Conservation (phyloP, 2,329 filamentous ascomycete species). For the Cylindrodendrum hubeiense region DNA sequence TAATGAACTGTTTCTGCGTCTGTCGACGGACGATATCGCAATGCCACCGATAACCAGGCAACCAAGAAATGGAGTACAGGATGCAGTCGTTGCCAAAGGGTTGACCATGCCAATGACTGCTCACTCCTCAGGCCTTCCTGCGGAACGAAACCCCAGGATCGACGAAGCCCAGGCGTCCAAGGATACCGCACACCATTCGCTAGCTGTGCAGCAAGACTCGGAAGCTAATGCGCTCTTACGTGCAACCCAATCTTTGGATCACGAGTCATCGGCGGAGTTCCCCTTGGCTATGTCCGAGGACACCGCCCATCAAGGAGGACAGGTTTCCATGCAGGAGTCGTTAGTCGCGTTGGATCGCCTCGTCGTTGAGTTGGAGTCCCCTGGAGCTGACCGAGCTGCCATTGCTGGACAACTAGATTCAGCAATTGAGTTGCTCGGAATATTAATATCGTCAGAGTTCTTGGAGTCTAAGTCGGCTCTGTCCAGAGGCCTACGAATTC, state of each 20-base stretch:
- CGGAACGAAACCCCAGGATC: not conserved
- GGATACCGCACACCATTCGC: not conserved
- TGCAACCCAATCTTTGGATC: not conserved
- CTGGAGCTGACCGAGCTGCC: not conserved
- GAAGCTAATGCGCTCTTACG: not conserved
- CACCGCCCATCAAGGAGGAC: not conserved
- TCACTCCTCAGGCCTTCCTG: not conserved
- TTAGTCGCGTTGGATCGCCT: slow-evolving; percentile 25
- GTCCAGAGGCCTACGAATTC: slow-evolving; percentile 40
- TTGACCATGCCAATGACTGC: not conserved
- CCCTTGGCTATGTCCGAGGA: not conserved
- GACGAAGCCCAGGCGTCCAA: not conserved
- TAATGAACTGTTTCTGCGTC: slow-evolving; percentile 29
- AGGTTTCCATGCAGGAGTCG: not conserved
- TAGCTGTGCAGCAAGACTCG: not conserved
- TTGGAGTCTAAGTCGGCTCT: slow-evolving; percentile 26
- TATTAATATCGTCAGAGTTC: slow-evolving; percentile 27
- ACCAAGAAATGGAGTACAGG: not conserved
- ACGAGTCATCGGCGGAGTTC: not conserved
- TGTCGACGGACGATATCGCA: slow-evolving; percentile 31
- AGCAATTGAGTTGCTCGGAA: slow-evolving; percentile 34
- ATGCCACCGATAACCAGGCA: slow-evolving; percentile 7
- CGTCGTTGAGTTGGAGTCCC: slow-evolving; percentile 25
- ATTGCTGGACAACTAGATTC: slow-evolving; percentile 20
- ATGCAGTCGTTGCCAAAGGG: not conserved